Evolutionary conservation across 2,329 filamentous ascomycete species (phyloP).

Genomic region (Fusarium sp.): DNA sequence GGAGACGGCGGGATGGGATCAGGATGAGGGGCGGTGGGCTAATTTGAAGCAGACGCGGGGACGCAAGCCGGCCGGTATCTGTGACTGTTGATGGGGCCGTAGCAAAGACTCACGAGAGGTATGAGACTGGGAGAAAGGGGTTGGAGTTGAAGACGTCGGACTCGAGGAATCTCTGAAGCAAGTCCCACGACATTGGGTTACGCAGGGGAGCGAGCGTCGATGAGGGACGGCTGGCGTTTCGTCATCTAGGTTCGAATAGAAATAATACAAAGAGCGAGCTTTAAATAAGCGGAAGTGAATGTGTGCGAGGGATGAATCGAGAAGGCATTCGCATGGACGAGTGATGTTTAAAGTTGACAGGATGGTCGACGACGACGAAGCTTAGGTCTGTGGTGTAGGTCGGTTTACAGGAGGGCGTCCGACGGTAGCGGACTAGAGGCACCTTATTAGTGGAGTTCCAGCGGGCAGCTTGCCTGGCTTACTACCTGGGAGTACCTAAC

Average conservation of each 20-base stretch:
- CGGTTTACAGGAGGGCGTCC: slow-evolving; percentile 33
- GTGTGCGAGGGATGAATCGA: slow-evolving; percentile 23
- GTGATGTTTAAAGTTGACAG: slow-evolving; percentile 21
- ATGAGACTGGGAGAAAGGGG: slow-evolving; percentile 88
- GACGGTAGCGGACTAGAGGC: slow-evolving; percentile 21
- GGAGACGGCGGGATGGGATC: slow-evolving; percentile 26
- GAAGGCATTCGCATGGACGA: slow-evolving; percentile 24
- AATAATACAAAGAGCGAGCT: slow-evolving; percentile 13
- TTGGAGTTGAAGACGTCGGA: slow-evolving; percentile 94
- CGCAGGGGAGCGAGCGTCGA: slow-evolving; percentile 49
- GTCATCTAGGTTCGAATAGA: slow-evolving; percentile 51
- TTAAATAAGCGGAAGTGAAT: slow-evolving; percentile 2
- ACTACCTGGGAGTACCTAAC: neutral
- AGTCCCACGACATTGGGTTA: slow-evolving; percentile 80
- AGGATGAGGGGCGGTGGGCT: neutral
- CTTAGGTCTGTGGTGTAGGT: slow-evolving; percentile 12
- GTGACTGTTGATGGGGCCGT: slow-evolving; percentile 1
- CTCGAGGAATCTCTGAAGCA: slow-evolving; percentile 91
- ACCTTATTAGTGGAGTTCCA: slow-evolving; percentile 32
- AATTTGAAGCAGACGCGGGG: neutral
- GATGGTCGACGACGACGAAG: slow-evolving; percentile 24
- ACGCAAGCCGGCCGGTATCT: neutral
- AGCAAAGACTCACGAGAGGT: slow-evolving; percentile 77
- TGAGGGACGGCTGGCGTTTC: slow-evolving; percentile 49
- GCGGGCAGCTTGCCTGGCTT: slow-evolving; percentile 17